These are phyloP conservation scores for Corynascus novoguineensis DNA, from an alignment of 495 filamentous ascomycete species.

Conservation along the genomic window DNA sequence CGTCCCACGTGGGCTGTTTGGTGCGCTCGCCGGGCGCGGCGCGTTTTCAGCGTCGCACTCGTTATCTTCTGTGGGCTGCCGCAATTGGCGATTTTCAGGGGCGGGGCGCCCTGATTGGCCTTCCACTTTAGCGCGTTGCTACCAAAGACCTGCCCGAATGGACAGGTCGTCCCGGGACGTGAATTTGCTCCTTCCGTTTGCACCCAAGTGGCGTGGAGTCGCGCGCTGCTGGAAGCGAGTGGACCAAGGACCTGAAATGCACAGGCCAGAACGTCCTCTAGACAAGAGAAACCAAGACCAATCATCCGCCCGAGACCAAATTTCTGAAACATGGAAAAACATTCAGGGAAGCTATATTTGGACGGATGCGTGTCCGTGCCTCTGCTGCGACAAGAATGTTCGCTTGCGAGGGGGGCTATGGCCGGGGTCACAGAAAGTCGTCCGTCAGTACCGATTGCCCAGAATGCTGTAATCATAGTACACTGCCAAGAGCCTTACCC, in stretches of 20 bases:
- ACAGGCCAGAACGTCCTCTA: too few species aligned
- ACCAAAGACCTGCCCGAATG: constrained; percentile 18
- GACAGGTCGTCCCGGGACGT: constrained; percentile 5
- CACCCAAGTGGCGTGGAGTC: constrained; percentile 3
- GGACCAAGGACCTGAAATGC: not conserved
- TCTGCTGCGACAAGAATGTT: too few species aligned
- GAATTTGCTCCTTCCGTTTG: constrained; percentile 14
- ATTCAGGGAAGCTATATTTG: too few species aligned
- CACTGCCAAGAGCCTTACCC: too few species aligned
- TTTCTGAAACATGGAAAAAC: too few species aligned
- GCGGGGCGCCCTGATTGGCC: constrained; percentile 12
- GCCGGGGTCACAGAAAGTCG: too few species aligned
- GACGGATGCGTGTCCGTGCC: too few species aligned
- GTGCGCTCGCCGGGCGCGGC: not conserved
- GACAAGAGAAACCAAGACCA: too few species aligned
- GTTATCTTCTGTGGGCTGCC: constrained; percentile 3
- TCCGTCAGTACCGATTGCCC: too few species aligned
- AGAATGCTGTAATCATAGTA: too few species aligned
- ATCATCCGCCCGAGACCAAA: too few species aligned
- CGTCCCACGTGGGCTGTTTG: not conserved
- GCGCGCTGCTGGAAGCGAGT: not conserved
- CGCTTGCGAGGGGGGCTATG: too few species aligned
- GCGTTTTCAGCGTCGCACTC: not conserved
- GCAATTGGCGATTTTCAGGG: constrained; percentile 12
- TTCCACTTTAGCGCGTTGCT: constrained; percentile 1